A percentile compares a stretch with the other conserved stretches of the same genome.
phyloP scores from a whole-genome alignment of 768 basidiomycete genomes.

The Pseudohyphozyma bogoriensis region DNA sequence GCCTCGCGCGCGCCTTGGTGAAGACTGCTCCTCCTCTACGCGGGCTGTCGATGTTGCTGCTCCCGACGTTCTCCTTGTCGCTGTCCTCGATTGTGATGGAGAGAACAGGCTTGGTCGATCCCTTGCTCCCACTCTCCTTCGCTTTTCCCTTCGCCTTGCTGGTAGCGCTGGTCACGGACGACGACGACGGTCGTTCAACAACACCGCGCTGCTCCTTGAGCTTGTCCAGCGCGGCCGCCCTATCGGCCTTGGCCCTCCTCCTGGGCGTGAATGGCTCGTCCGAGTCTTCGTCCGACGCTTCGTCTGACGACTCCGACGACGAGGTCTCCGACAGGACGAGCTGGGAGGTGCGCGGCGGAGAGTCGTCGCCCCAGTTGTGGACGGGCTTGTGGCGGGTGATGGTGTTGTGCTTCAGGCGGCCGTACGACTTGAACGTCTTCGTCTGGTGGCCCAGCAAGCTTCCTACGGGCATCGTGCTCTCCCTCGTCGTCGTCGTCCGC shows the following conservation, averaged over 20 bases:
- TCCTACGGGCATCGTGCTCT: background rate
- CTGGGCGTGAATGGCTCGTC: background rate
- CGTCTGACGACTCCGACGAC: background rate
- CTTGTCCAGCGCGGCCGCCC: background rate
- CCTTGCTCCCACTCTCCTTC: background rate
- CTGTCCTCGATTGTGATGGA: background rate
- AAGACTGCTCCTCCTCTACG: background rate
- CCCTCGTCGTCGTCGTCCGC: too few relatives aligned
- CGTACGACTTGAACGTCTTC: slow-evolving; percentile 16
- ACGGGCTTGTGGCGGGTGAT: too few relatives aligned
- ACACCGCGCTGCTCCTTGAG: background rate
- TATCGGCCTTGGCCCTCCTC: background rate
- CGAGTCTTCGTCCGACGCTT: background rate
- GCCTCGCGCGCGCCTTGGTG: background rate
- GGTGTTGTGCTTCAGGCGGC: slow-evolving; percentile 15
- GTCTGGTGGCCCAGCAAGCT: slow-evolving; percentile 11
- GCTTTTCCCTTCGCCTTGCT: background rate
- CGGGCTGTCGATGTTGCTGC: background rate
- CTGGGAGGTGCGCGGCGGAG: too few relatives aligned
- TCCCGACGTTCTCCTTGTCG: background rate
- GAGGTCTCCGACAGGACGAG: background rate
- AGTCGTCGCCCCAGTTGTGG: too few relatives aligned
- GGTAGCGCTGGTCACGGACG: background rate
- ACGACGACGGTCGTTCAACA: background rate
- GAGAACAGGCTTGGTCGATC: too few relatives aligned